Conservation (phyloP, 164 flowering plant species). For the Vitis vinifera region ASM3070453v1 NC_081820.1:26506501-26507000, state of each 20-base stretch:
- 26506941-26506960: constrained; percentile 81
- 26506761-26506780: constrained; percentile 94
- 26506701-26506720: background rate
- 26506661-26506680: constrained; percentile 43
- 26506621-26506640: constrained; percentile 85
- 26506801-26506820: constrained; percentile 88
- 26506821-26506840: constrained; percentile 95
- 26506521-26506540: constrained; percentile 83
- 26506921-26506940: constrained; percentile 58
- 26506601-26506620: constrained; percentile 95
- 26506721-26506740: constrained; percentile 1
- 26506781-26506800: constrained; percentile 90
- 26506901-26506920: constrained; percentile 1
- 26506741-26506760: constrained; percentile 99
- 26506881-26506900: background rate
- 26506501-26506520: constrained; percentile 76
- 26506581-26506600: constrained; percentile 95
- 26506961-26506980: constrained; percentile 98
- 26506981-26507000: constrained; percentile 82
- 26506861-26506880: background rate
- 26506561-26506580: constrained; percentile 93
- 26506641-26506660: constrained; percentile 96
- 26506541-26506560: constrained; percentile 91
- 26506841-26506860: constrained; percentile 54
- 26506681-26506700: constrained; percentile 22